These are phyloP conservation scores for Coemansia sp. DNA, from an alignment of 192 early-diverging fungal genomes.

Conservation along the genomic window DNA sequence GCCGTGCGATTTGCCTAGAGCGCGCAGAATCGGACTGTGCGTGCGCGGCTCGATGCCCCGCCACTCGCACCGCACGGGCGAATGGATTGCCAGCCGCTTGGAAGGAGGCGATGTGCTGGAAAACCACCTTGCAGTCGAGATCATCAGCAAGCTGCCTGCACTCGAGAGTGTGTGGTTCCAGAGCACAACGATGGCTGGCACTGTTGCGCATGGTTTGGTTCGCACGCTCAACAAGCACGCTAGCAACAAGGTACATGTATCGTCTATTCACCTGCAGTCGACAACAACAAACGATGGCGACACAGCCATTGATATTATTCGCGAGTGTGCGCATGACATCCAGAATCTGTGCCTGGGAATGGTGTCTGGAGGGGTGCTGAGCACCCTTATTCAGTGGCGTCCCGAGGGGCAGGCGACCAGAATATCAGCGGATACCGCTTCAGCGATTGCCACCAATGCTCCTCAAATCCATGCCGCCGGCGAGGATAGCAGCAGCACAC, in stretches of 20 bases:
- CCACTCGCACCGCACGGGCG: background rate
- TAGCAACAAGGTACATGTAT: slow-evolving; percentile 5
- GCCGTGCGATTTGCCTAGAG: slow-evolving; percentile 10
- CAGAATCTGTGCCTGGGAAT: slow-evolving; percentile 23
- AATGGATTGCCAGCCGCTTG: background rate
- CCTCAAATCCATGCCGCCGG: background rate
- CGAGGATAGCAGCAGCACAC: background rate
- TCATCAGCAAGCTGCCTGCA: too few species aligned
- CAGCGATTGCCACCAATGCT: background rate
- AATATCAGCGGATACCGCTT: background rate
- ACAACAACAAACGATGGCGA: slow-evolving; percentile 3
- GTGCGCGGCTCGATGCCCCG: slow-evolving; percentile 3
- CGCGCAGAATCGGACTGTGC: slow-evolving; percentile 21
- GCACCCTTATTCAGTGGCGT: slow-evolving; percentile 8
- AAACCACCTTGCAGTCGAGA: background rate
- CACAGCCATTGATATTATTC: slow-evolving; percentile 18
- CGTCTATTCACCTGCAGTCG: slow-evolving; percentile 17
- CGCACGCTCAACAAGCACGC: background rate
- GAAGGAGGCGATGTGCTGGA: background rate
- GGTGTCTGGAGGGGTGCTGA: slow-evolving; percentile 31
- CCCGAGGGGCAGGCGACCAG: background rate
- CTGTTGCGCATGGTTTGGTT: background rate
- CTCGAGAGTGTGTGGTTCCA: slow-evolving; percentile 11
- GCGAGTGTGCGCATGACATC: slow-evolving; percentile 16
- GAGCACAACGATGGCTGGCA: slow-evolving; percentile 7